These are phyloP conservation scores for Adiantum capillusveneris DNA, from an alignment of 75 land plant genomes.

Conservation along the genomic window DNA sequence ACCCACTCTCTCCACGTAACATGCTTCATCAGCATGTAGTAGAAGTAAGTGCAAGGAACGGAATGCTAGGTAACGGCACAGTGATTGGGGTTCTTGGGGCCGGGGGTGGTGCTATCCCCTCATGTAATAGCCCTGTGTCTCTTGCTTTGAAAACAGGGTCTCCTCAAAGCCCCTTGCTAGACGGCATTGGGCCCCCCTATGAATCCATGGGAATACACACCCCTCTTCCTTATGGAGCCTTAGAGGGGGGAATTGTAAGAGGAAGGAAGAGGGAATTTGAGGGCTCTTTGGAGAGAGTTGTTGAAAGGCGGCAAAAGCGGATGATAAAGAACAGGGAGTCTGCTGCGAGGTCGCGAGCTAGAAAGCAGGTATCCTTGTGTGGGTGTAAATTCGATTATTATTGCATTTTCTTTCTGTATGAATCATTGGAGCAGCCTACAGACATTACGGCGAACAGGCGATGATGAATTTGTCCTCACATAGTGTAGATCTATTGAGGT, in stretches of 20 bases:
- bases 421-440: no score
- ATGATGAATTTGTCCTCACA: no score
- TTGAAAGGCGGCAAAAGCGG: conserved; percentile 20
- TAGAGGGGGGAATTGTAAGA: not conserved
- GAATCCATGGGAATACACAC: not conserved
- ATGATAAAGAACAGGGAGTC: conserved; percentile 35
- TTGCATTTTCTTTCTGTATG: no score
- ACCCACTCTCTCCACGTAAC: no score
- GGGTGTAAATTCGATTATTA: no score
- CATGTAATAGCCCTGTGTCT: not conserved
- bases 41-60: not conserved
- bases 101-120: not conserved
- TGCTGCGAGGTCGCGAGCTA: conserved; percentile 27
- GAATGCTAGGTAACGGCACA: not conserved
- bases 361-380: conserved; percentile 17
- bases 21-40: no score
- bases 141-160: conserved; percentile 2
- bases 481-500: no score
- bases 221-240: not conserved
- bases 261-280: conserved; percentile 1
- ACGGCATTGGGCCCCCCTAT: not conserved
- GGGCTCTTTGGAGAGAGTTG: conserved; percentile 9
- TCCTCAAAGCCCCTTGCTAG: not conserved
- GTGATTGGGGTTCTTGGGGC: not conserved
- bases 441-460: no score